Conservation (phyloP, 305 asterid species). For the Fraxinus greggii region DNA sequence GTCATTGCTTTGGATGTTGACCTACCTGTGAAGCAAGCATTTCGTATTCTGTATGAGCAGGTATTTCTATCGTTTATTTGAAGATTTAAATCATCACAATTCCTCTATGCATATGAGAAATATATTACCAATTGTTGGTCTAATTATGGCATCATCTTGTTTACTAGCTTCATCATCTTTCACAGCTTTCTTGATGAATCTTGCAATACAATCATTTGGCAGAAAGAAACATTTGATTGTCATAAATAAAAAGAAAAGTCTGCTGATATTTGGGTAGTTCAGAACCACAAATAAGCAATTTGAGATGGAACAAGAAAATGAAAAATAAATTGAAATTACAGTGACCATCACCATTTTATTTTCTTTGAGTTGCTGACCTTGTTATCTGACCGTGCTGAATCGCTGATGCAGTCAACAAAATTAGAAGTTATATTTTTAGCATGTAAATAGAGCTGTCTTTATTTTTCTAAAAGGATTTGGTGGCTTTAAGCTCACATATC, state of each 20-base stretch:
- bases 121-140: neutral
- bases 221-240: conserved; percentile 5
- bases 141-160: neutral
- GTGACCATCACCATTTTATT: conserved; percentile 1
- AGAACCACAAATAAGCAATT: conserved; percentile 14
- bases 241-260: neutral
- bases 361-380: neutral
- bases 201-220: conserved; percentile 7
- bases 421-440: neutral
- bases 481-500: neutral
- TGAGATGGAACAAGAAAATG: conserved; percentile 8
- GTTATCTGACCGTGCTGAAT: conserved; percentile 2
- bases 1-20: conserved; percentile 87
- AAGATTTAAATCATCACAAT: conserved; percentile 7
- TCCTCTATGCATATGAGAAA: conserved; percentile 7
- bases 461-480: neutral
- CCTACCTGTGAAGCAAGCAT: conserved; percentile 93
- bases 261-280: conserved; percentile 8
- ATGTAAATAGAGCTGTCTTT: neutral
- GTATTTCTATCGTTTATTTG: conserved; percentile 37
- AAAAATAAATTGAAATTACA: neutral
- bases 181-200: conserved; percentile 5
- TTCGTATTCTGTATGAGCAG: conserved; percentile 95
- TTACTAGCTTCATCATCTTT: neutral
- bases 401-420: neutral